Percentiles rank a stretch among this genome's conserved stretches.
Evolutionary conservation across 441 rosid species (phyloP).

Genomic region (Daphne laureola): DNA sequence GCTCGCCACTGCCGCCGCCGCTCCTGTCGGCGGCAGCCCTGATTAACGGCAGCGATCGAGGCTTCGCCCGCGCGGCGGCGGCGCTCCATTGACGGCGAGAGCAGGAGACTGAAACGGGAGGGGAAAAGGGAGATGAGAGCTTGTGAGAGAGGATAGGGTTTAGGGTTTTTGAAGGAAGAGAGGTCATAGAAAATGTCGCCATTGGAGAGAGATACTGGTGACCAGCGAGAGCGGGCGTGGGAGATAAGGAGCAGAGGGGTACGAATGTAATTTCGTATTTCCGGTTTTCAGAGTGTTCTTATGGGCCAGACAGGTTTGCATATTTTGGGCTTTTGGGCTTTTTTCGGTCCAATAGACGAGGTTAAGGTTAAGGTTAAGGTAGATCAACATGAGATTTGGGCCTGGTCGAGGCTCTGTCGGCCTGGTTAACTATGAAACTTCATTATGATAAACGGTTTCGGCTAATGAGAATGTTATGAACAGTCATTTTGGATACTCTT

Average conservation of each 20-base stretch:
- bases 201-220: slow-evolving; percentile 18
- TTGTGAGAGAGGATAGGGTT: slow-evolving; percentile 13
- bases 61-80: slow-evolving; percentile 11
- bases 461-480: no score
- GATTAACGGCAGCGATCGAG: slow-evolving; percentile 16
- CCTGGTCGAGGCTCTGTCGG: no score
- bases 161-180: slow-evolving; percentile 36
- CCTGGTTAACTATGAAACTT: no score
- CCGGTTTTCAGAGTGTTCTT: not conserved
- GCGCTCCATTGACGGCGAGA: slow-evolving; percentile 13
- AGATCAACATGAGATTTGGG: no score
- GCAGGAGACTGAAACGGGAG: slow-evolving; percentile 6
- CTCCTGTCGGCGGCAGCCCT: slow-evolving; percentile 46
- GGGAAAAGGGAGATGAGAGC: slow-evolving; percentile 1
- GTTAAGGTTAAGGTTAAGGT: no score
- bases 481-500: no score
- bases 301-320: no score
- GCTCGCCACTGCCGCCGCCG: slow-evolving; percentile 64
- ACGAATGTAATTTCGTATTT: not conserved
- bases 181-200: slow-evolving; percentile 34
- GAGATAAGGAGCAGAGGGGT: slow-evolving; percentile 8
- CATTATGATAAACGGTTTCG: no score
- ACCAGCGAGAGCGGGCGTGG: slow-evolving; percentile 1
- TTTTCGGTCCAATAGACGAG: no score
- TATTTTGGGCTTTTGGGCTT: no score